Conservation (phyloP, 495 filamentous ascomycete species). For the Letharia lupina region DNA sequence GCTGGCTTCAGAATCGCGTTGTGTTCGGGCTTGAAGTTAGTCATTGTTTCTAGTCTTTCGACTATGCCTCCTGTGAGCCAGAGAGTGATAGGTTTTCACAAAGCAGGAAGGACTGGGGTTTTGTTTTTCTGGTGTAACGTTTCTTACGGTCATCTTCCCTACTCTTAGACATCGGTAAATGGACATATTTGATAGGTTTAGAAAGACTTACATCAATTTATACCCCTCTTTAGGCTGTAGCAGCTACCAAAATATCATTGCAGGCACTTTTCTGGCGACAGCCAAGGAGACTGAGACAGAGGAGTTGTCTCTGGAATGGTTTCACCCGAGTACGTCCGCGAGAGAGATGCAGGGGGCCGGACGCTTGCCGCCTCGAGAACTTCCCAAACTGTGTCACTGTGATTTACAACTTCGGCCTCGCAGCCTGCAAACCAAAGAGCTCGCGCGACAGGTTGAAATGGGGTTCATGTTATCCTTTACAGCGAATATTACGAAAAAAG, state of each 20-base stretch:
- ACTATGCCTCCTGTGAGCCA: not conserved
- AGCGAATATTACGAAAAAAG: too few relatives aligned
- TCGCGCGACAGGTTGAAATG: too few relatives aligned
- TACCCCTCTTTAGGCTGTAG: not conserved
- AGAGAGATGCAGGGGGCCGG: not conserved
- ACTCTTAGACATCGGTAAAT: not conserved
- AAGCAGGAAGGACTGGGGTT: not conserved
- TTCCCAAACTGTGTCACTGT: too few relatives aligned
- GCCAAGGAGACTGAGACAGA: too few relatives aligned
- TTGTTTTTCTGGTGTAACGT: not conserved
- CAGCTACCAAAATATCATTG: not conserved
- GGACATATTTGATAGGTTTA: not conserved
- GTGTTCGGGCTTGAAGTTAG: not conserved
- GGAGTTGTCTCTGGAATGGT: not conserved
- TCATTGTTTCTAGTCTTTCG: not conserved
- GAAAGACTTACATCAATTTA: not conserved
- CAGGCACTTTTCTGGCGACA: too few relatives aligned
- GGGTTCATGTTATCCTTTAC: too few relatives aligned
- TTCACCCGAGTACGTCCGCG: not conserved
- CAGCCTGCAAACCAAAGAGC: too few relatives aligned
- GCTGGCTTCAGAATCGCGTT: not conserved
- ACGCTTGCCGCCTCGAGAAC: too few relatives aligned
- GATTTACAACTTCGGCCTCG: too few relatives aligned
- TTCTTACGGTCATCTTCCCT: not conserved
- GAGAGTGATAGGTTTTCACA: not conserved